phyloP scores from a whole-genome alignment of 2,329 filamentous ascomycete genomes.

The Talaromyces amestolkiae region DNA sequence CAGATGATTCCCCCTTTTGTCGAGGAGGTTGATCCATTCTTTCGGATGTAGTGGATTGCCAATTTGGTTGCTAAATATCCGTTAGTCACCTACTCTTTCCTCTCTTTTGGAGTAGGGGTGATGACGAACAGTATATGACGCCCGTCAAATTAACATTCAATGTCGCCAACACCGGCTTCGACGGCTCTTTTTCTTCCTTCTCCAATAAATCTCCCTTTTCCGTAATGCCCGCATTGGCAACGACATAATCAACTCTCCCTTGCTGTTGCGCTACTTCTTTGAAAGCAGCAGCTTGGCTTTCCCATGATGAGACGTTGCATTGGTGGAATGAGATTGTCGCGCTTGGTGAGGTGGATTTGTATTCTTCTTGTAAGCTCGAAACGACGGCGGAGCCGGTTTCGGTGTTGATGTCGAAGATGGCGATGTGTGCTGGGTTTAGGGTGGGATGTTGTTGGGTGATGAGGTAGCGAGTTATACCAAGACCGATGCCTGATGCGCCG shows the following conservation, averaged over 20 bases:
- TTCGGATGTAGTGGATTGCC: conserved; percentile 36
- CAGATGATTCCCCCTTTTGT: conserved; percentile 52
- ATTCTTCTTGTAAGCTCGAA: background rate
- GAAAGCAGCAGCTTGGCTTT: conserved; percentile 37
- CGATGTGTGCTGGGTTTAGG: conserved; percentile 28
- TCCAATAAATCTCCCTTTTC: background rate
- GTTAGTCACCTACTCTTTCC: background rate
- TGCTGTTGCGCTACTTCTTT: conserved; percentile 31
- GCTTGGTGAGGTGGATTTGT: background rate
- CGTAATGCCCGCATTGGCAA: background rate
- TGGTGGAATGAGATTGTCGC: conserved; percentile 25
- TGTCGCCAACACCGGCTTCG: background rate
- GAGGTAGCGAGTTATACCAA: conserved; percentile 35
- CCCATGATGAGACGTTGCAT: conserved; percentile 37
- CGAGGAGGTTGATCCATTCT: conserved; percentile 29
- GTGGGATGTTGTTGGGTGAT: conserved; percentile 25
- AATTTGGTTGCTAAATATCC: background rate
- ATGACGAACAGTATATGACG: background rate
- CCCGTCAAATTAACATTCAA: conserved; percentile 1
- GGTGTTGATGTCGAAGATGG: conserved; percentile 34
- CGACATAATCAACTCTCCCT: conserved; percentile 35
- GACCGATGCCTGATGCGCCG: conserved; percentile 38
- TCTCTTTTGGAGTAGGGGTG: background rate
- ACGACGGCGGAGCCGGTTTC: conserved; percentile 17
- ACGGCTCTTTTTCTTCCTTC: background rate